Percentiles rank a stretch among this genome's conserved stretches.
Evolutionary conservation across 2,329 filamentous ascomycete species (phyloP).

Genomic region (Microsporum audouinii): DNA sequence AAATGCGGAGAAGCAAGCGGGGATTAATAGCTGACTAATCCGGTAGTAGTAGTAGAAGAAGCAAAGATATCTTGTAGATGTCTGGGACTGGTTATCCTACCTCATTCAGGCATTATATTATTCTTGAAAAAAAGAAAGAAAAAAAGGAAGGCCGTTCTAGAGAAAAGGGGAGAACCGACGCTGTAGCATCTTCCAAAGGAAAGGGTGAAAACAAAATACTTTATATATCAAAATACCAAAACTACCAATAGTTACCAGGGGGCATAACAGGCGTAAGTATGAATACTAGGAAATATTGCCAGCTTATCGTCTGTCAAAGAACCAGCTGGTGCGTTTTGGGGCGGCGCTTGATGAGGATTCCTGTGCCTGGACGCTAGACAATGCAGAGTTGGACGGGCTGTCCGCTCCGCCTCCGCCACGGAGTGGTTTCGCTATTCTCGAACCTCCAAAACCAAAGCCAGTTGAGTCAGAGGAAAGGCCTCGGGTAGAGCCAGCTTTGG

Average conservation of each 20-base stretch:
- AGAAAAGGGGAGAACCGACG: neutral
- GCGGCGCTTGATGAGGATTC: slow-evolving; percentile 52
- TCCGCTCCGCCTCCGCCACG: slow-evolving; percentile 37
- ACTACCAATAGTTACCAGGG: neutral
- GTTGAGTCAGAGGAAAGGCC: slow-evolving; percentile 58
- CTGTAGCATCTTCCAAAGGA: neutral
- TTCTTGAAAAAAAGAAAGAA: neutral
- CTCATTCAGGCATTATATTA: neutral
- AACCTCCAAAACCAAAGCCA: slow-evolving; percentile 58
- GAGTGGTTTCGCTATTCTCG: slow-evolving; percentile 54
- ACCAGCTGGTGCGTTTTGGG: slow-evolving; percentile 52
- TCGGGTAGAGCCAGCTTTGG: slow-evolving; percentile 81
- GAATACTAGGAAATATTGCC: slow-evolving; percentile 10
- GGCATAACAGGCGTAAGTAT: neutral
- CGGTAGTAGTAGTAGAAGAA: neutral
- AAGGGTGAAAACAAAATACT: neutral
- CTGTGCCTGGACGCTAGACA: slow-evolving; percentile 51
- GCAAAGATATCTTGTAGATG: neutral
- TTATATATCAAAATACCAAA: neutral
- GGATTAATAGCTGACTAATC: neutral
- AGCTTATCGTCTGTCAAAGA: slow-evolving; percentile 34
- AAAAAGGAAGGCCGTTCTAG: neutral
- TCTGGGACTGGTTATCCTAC: neutral
- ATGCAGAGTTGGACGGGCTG: slow-evolving; percentile 22
- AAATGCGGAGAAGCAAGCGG: neutral